Base-by-base conservation (phyloP, 2,329 filamentous ascomycete species). In the Fusarium sarcochroum region DNA sequence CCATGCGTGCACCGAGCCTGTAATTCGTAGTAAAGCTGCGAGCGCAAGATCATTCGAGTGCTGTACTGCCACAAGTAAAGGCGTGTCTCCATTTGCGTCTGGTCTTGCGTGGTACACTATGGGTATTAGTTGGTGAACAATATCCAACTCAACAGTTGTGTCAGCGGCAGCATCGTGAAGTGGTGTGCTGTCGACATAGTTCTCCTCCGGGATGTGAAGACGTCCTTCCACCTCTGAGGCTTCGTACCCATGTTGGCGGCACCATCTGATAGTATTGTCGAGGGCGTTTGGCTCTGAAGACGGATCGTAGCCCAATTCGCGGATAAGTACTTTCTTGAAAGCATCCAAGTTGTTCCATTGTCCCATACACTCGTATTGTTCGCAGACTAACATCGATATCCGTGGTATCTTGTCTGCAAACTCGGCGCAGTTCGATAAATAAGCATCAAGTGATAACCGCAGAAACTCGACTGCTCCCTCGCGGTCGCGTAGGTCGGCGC, bases 81-180 rank as follows among this genome's bases (percentile, higher is more conserved):
- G 61, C 1, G 61, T 64, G 3, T 64, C 58, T 2, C 58, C 50
- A 15, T 64, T 58, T 4, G 8, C 8, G 17, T 64, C 58, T 2
- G 23, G n/a, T 10, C n/a, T 18, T 9, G 46, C 35, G 27, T 63
- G 61, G 17, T 27, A 32, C 3, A 58, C 34, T 7, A 7, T 32
- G 18, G 37, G 58, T 27, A 63, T 42, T 7, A 64, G 35, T 17
- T 64, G 46, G 14, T 63, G 58, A 10, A 64, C 13, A 13, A 63
- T 37, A 21, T 58, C 46, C 14, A 37, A 21, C 13, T 25, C 25
- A 3, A 63, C 34, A 6, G 14, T 13, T 3, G 20, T 21, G 8
- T 64, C 46, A 9, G 45, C 46, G 7, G 51, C 51, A 7, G 61
- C 58, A 17, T 23, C 20, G n/a, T 64, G 58, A 18, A 63, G 61